A percentile compares a stretch with the other conserved stretches of the same genome.
Conservation (phyloP, 1,139 yeast genomes). For the Saccharomyces hybrid region DNA sequence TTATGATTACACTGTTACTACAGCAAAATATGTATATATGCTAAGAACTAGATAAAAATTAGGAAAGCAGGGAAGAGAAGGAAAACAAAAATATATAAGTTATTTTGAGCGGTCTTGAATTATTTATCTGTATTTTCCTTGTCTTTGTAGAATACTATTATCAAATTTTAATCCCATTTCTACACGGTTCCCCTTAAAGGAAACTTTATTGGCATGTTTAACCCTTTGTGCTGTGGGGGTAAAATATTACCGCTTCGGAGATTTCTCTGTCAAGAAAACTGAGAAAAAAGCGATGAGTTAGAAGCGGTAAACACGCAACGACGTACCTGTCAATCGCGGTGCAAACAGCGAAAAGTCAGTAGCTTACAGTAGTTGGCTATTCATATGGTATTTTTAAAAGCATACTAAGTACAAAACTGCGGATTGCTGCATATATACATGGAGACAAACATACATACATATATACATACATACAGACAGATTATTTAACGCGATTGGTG, state of each 20-base stretch:
- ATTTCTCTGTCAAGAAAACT: neutral
- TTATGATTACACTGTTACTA: too few relatives aligned
- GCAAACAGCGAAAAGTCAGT: neutral
- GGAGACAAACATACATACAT: too few relatives aligned
- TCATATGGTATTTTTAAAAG: neutral
- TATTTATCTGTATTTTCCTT: neutral
- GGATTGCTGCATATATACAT: slow-evolving; percentile 1
- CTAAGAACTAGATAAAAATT: neutral
- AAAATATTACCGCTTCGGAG: neutral
- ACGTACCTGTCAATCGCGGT: neutral
- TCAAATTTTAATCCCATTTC: neutral
- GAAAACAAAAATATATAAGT: neutral
- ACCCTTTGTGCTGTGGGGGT: neutral
- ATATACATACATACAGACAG: neutral
- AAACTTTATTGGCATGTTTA: neutral
- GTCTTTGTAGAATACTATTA: neutral
- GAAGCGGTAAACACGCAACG: neutral
- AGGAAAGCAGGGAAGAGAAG: neutral
- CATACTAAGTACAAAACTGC: neutral
- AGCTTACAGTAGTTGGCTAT: neutral
- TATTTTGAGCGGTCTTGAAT: neutral
- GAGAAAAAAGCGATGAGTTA: neutral
- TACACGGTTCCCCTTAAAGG: slow-evolving; percentile 1
- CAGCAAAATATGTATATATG: neutral
- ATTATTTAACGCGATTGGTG: slow-evolving; percentile 28